Evolutionary conservation across 78 protist genomes (phyloP), one percentile per base, ranked within the genome.

Genomic region (Dictyostelium brefeldianum): DNA sequence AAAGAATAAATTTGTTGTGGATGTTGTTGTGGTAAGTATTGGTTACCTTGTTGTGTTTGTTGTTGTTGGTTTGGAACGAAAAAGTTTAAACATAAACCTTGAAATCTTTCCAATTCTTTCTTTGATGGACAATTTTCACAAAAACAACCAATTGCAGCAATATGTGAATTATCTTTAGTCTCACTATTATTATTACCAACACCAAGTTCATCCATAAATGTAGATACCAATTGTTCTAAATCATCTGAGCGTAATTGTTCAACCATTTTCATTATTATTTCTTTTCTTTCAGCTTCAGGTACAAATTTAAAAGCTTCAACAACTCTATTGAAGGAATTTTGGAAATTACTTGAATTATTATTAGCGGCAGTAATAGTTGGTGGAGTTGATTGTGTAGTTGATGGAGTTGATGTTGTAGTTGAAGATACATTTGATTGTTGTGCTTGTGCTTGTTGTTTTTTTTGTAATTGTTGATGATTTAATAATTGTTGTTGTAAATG

Each of bases 141-240:
- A 17, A 6, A 20, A 27, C 89, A 81, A 20, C 65, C 75, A 36
- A 22, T 15, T 17, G 36, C 70, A 31, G 53, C 25, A 11, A 25
- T 53, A n/a, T 47, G 29, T 1, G 27, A 25, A 62, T 27, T 12
- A 10, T 25, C 43, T 41, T 62, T 78, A 1, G 51, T 22, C 0
- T 51, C 43, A 27, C 54, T 22, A n/a, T n/a, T 31, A 15, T 15
- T 7, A 36, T 78, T 43, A 22, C 57, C 25, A 20, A n/a, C 56
- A 46, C 79, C 79, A 27, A 80, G 48, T 70, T 85, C 92, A 9
- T 85, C 83, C 43, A 85, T 85, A 62, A 85, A 85, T 36, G 80
- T 56, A 0, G 43, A 41, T 15, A 85, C 92, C 10, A 85, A 46
- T 75, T 85, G 83, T 29, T 75, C 83, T 36, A 85, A 54, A 59